These are phyloP conservation scores for Ambrosiella beaveri DNA, from an alignment of 2,329 filamentous ascomycete species.

Conservation along the genomic window DNA sequence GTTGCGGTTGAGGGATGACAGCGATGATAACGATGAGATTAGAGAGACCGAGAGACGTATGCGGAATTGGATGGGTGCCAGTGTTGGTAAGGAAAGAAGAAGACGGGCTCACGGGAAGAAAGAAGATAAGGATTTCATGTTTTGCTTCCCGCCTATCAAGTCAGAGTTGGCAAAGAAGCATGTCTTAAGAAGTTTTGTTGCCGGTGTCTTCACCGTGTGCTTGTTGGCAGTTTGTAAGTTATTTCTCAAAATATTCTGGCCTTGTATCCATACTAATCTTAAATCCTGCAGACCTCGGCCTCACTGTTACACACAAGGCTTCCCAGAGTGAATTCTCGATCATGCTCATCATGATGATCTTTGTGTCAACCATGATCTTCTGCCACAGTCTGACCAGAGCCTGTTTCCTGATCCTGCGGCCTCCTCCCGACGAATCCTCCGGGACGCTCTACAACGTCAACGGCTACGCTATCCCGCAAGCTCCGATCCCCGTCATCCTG, in stretches of 20 bases:
- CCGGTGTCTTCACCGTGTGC: slow-evolving; percentile 42
- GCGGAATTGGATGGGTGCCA: not conserved
- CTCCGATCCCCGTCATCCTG: slow-evolving; percentile 62
- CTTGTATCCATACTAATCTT: not conserved
- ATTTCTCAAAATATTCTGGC: not conserved
- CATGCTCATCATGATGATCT: slow-evolving; percentile 59
- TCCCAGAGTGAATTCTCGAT: slow-evolving; percentile 58
- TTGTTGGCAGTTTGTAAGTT: slow-evolving; percentile 49
- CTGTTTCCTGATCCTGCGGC: slow-evolving; percentile 44
- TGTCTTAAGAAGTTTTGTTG: slow-evolving; percentile 44
- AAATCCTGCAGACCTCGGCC: slow-evolving; percentile 43
- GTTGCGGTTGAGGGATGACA: slow-evolving; percentile 23
- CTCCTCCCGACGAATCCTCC: slow-evolving; percentile 16
- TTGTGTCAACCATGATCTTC: slow-evolving; percentile 62
- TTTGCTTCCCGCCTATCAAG: slow-evolving; percentile 38
- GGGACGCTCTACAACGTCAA: slow-evolving; percentile 34
- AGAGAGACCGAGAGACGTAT: not conserved
- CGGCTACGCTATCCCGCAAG: slow-evolving; percentile 51
- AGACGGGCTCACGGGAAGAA: not conserved
- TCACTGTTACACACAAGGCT: slow-evolving; percentile 48
- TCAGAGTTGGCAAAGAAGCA: slow-evolving; percentile 36
- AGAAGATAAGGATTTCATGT: slow-evolving; percentile 23
- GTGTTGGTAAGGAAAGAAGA: not conserved
- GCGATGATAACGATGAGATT: not conserved
- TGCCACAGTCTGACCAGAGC: slow-evolving; percentile 61